A percentile compares a stretch with the other conserved stretches of the same genome.
Evolutionary conservation across 352 stramenopile species (phyloP).

Genomic region (Phytophthora colocasiae): DNA sequence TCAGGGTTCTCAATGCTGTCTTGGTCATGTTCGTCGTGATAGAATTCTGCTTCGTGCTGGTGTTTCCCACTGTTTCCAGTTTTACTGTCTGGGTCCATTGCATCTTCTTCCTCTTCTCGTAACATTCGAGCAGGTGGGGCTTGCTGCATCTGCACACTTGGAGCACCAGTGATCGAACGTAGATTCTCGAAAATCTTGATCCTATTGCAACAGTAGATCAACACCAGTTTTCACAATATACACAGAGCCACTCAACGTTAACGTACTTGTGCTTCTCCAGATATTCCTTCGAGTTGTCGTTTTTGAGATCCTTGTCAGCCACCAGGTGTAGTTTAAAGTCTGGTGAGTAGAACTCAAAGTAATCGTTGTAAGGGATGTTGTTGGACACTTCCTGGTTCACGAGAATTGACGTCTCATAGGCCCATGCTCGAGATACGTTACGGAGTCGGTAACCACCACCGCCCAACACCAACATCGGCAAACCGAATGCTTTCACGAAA

Average conservation of each 20-base stretch:
- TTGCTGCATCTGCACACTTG: conserved; percentile 81
- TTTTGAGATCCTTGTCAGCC: conserved; percentile 74
- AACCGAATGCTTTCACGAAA: conserved; percentile 85
- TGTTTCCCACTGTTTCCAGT: conserved; percentile 72
- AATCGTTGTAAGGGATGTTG: conserved; percentile 84
- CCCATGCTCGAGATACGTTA: conserved; percentile 94
- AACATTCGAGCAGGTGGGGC: conserved; percentile 68
- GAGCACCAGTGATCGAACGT: conserved; percentile 67
- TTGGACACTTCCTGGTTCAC: conserved; percentile 77
- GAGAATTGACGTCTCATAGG: conserved; percentile 97
- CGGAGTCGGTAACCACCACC: conserved; percentile 88
- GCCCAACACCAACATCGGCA: conserved; percentile 84
- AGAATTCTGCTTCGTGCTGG: conserved; percentile 81
- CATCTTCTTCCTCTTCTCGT: conserved; percentile 81
- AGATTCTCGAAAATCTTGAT: conserved; percentile 88
- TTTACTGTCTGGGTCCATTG: conserved; percentile 58
- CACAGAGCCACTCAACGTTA: not conserved
- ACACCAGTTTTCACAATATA: not conserved
- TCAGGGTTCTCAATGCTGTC: conserved; percentile 48
- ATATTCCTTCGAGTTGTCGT: conserved; percentile 81
- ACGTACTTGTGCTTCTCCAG: conserved; percentile 83
- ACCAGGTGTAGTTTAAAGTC: conserved; percentile 87
- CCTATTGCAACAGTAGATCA: conserved; percentile 36
- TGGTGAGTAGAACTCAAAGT: conserved; percentile 84
- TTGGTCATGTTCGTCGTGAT: conserved; percentile 74